Evolutionary conservation across 441 rosid species (phyloP), one percentile per base, ranked within the genome.

Genomic region (Jatropha multifida): DNA sequence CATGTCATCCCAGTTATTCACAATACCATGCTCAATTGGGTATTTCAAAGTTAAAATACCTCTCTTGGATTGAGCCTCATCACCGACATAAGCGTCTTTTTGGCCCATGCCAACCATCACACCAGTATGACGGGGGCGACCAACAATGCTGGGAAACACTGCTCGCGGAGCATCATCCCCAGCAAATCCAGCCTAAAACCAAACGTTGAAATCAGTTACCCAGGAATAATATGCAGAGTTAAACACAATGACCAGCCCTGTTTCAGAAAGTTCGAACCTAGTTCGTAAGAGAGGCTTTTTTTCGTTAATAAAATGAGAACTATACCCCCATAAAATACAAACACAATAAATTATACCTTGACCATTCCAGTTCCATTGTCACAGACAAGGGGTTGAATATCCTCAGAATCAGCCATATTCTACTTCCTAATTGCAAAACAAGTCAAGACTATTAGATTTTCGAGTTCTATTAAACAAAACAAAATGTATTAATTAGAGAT

Each of bases 31-130:
- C 82, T 93, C 98, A 46, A 91, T 93, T 1, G 97, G 97, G 82
- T 92, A 92, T 72, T 92, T 92, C 79, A 92, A 65, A 38, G 96
- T 89, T 9, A 92, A 84, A 80, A 92, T 89, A 85, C 96, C 97
- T 81, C 94, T 82, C 76, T 89, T 90, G 4, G 97, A 92, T 74
- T 92, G 97, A 80, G 97, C 97, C 85, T 89, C 96, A 68, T 90
- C 97, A 76, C 97, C 97, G 62, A 92, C 97, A 80, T 92, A 92
- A 8, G 97, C 97, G 80, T 92, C 97, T 80, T 92, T 92, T 85
- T 92, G 94, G 32, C 97, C 97, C 97, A 92, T 92, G 27, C 97
- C 96, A 81, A 90, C 97, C 97, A 90, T 92, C 81, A 90, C 96
- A 77, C 97, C 97, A n/a, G 97, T 92, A 88, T 90, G 97, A 68